Evolutionary conservation across 1,139 yeast genomes (phyloP), one percentile per base, ranked within the genome.

Genomic region (Protomyces inouyei): DNA sequence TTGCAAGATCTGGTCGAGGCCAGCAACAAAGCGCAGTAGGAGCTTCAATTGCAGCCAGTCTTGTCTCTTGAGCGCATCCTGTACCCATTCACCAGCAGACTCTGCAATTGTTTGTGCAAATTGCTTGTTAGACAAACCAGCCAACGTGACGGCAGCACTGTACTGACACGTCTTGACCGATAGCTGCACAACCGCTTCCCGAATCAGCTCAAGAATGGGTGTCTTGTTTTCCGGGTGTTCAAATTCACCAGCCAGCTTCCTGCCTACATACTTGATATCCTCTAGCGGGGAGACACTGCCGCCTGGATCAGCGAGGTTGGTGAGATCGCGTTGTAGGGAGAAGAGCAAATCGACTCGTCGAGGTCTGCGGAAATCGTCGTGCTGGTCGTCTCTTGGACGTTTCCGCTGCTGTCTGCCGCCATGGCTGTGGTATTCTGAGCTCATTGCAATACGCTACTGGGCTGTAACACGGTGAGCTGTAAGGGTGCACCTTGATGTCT

Each of bases 161-260:
- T 92, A 76, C 28, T 87, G 83, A 32, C 85, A 83, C 67, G 87
- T 83, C 73, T 92, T 93, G 70, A 92, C 96, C 0, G 98, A 98
- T 75, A 92, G 97, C 75, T 93, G 98, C 52, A 82, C 76, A 9
- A 88, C 56, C 23, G 68, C 66, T 23, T 37, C 36, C 3, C 25
- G 16, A 14, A 28, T 40, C 18, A 52, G n/a, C 45, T 51, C 40
- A 14, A 53, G 52, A 21, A 64, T 48, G 12, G 57, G 66, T 28
- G 65, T 48, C 28, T 65, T 46, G 16, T 52, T 28, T 43, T 65
- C 66, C 35, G 61, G 67, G n/a, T 61, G 59, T 9, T 55, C 61
- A 36, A 68, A 63, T 10, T 60, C 65, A 14, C 37, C 52, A 9
- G 69, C 65, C 18, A 69, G 40, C 35, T 48, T 43, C 23, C 60